Evolutionary conservation across 1,139 yeast species (phyloP).

Genomic region (Candida sanyaensis): DNA sequence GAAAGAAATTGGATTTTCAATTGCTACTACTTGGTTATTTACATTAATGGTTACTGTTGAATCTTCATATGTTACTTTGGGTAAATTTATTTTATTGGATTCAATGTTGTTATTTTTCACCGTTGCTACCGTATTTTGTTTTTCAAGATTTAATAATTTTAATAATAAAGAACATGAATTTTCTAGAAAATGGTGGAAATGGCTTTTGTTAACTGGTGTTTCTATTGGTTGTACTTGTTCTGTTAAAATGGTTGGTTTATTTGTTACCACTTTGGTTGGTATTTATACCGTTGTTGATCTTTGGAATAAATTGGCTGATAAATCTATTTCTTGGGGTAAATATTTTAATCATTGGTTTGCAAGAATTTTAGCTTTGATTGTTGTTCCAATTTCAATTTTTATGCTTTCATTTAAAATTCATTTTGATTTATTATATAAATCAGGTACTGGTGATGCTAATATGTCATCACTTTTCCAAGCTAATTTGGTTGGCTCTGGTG

Average conservation of each 20-base stretch:
- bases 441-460: conserved; percentile 94
- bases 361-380: conserved; percentile 58
- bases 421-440: conserved; percentile 67
- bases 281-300: conserved; percentile 73
- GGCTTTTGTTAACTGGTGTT: conserved; percentile 80
- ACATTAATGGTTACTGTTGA: conserved; percentile 87
- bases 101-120: conserved; percentile 96
- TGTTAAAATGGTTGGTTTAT: conserved; percentile 85
- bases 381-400: conserved; percentile 64
- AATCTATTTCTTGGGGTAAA: conserved; percentile 47
- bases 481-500: conserved; percentile 74
- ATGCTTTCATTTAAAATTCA: conserved; percentile 70
- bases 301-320: conserved; percentile 68
- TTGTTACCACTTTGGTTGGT: conserved; percentile 74
- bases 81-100: conserved; percentile 89
- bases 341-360: conserved; percentile 67
- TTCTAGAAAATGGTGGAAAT: conserved; percentile 88
- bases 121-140: conserved; percentile 75
- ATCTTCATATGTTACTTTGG: conserved; percentile 83
- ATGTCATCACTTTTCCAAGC: conserved; percentile 99
- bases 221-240: conserved; percentile 76
- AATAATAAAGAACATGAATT: conserved; percentile 58
- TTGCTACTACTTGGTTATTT: conserved; percentile 85
- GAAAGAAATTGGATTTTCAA: conserved; percentile 78
- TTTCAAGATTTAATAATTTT: conserved; percentile 76